phyloP scores from a whole-genome alignment of 164 flowering plant genomes.

The Vitis vinifera region DNA sequence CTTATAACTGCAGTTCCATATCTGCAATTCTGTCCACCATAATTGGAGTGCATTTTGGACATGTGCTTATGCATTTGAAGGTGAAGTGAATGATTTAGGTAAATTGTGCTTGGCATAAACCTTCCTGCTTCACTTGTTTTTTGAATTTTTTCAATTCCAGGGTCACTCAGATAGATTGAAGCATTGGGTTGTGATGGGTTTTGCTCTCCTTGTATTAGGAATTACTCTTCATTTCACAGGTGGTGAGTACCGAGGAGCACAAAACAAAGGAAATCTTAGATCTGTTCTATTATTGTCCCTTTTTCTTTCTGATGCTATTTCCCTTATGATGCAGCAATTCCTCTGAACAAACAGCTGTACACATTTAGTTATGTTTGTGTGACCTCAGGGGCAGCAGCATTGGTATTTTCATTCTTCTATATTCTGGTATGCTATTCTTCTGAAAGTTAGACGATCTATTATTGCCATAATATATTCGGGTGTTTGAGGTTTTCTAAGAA shows the following conservation, averaged over 20 bases:
- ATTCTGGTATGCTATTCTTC: constrained; percentile 40
- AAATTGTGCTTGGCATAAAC: not conserved
- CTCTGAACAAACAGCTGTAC: constrained; percentile 84
- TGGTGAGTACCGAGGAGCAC: constrained; percentile 40
- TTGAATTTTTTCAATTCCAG: constrained; percentile 30
- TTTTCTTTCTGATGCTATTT: not conserved
- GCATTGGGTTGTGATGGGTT: constrained; percentile 70
- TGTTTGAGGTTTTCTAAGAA: not conserved
- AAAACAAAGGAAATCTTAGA: not conserved
- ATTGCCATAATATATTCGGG: not conserved
- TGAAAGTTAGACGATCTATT: no score
- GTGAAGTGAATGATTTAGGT: constrained; percentile 25
- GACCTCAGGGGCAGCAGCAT: constrained; percentile 84
- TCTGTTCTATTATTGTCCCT: not conserved
- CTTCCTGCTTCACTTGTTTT: not conserved
- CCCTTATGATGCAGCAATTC: constrained; percentile 61
- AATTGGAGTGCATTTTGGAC: constrained; percentile 89
- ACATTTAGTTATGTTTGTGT: constrained; percentile 84
- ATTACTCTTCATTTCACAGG: constrained; percentile 71
- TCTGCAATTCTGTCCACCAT: constrained; percentile 74
- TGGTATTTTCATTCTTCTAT: constrained; percentile 74
- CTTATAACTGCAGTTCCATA: constrained; percentile 62
- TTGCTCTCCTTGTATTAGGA: constrained; percentile 54
- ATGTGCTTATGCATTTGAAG: constrained; percentile 74
- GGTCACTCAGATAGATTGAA: constrained; percentile 60